Conservation (phyloP, 1,284 basidiomycete species). For the Leccinum fuscescens region DNA sequence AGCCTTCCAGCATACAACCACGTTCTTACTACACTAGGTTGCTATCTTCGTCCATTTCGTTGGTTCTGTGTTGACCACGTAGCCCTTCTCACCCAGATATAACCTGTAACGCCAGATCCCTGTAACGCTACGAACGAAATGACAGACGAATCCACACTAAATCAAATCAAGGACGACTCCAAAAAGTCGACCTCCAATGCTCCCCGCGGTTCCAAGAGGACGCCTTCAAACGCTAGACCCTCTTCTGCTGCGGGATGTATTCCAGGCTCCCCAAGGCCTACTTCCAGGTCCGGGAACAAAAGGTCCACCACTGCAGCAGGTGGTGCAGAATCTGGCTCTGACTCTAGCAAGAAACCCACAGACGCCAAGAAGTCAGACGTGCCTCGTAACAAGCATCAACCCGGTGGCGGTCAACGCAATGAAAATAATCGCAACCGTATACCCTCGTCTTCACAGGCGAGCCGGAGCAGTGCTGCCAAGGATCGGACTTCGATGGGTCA, state of each 20-base stretch:
- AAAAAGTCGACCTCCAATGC: slow-evolving; percentile 52
- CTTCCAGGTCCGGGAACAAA: slow-evolving; percentile 64
- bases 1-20: slow-evolving; percentile 52
- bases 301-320: slow-evolving; percentile 41
- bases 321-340: slow-evolving; percentile 63
- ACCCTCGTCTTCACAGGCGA: slow-evolving; percentile 52
- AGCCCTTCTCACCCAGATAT: slow-evolving; percentile 43
- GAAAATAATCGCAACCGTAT: slow-evolving; percentile 54
- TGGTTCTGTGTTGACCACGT: slow-evolving; percentile 7
- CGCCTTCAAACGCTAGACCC: slow-evolving; percentile 51
- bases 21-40: slow-evolving; percentile 51
- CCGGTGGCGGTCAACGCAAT: slow-evolving; percentile 43
- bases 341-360: slow-evolving; percentile 56
- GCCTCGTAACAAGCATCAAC: slow-evolving; percentile 55
- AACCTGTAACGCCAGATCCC: slow-evolving; percentile 41
- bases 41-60: slow-evolving; percentile 10
- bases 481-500: slow-evolving; percentile 47
- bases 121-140: slow-evolving; percentile 75
- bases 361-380: slow-evolving; percentile 41
- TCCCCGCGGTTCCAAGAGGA: slow-evolving; percentile 56
- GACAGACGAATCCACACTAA: slow-evolving; percentile 71
- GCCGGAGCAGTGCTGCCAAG: slow-evolving; percentile 43
- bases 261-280: slow-evolving; percentile 51
- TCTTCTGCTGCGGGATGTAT: slow-evolving; percentile 42
- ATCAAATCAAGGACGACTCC: slow-evolving; percentile 58